Evolutionary conservation across 2,329 filamentous ascomycete genomes (phyloP).

Genomic region (Thielaviopsis musarum): DNA sequence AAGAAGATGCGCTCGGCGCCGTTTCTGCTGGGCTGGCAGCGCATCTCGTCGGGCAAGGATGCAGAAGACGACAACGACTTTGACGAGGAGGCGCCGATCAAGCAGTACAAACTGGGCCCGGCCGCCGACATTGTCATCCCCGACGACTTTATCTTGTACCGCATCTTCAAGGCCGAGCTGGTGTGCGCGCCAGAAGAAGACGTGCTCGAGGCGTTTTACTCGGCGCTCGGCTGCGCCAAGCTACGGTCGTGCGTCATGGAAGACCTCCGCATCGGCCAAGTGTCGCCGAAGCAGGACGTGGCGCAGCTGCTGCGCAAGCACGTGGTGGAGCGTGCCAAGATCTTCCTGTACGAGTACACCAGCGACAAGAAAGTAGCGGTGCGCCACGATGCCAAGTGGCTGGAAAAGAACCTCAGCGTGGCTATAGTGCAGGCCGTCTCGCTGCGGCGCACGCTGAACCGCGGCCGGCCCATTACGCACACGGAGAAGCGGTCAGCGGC

Average conservation of each 20-base stretch:
- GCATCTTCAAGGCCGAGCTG: slow-evolving; percentile 70
- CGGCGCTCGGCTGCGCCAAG: slow-evolving; percentile 58
- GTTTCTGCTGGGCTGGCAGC: slow-evolving; percentile 66
- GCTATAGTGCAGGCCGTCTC: slow-evolving; percentile 63
- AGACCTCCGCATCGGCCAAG: slow-evolving; percentile 53
- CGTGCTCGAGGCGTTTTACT: slow-evolving; percentile 66
- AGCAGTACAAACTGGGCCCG: slow-evolving; percentile 60
- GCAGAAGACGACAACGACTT: slow-evolving; percentile 13
- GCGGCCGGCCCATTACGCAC: slow-evolving; percentile 50
- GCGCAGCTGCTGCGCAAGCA: slow-evolving; percentile 58
- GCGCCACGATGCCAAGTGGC: slow-evolving; percentile 75
- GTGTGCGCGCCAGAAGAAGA: slow-evolving; percentile 87
- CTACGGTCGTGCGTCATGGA: slow-evolving; percentile 67
- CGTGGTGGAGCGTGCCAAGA: slow-evolving; percentile 70
- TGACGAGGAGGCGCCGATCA: slow-evolving; percentile 48
- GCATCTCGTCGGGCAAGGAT: slow-evolving; percentile 16
- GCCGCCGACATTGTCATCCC: slow-evolving; percentile 60
- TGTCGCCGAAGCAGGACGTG: slow-evolving; percentile 48
- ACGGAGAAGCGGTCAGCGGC: slow-evolving; percentile 62
- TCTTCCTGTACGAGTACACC: slow-evolving; percentile 67
- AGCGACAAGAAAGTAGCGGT: slow-evolving; percentile 61
- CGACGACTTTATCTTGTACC: slow-evolving; percentile 80
- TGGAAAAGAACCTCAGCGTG: slow-evolving; percentile 70
- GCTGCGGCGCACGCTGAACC: slow-evolving; percentile 53
- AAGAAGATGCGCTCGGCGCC: slow-evolving; percentile 55